A percentile compares a stretch with the other conserved stretches of the same genome.
Evolutionary conservation across 208 protist genomes (phyloP).

Genomic region (Acanthamoeba pearcei): DNA sequence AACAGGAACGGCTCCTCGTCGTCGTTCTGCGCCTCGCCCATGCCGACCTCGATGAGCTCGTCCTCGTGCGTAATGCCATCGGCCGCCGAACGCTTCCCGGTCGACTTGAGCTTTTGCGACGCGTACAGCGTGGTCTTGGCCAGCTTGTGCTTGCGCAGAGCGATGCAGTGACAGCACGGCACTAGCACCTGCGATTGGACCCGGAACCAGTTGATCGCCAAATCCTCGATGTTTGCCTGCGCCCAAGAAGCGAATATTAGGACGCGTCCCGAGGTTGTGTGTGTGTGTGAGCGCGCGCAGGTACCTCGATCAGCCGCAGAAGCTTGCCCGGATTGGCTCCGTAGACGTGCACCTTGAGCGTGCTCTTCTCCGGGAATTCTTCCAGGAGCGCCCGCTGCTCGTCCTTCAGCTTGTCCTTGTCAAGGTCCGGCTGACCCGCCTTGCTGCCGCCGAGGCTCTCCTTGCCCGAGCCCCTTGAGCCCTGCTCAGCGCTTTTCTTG

Average conservation of each 20-base stretch:
- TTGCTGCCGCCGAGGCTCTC: background rate
- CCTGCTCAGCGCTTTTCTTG: background rate
- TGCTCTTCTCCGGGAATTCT: slow-evolving; percentile 34
- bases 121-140: slow-evolving; percentile 46
- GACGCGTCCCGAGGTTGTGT: background rate
- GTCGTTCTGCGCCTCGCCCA: background rate
- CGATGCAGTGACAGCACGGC: slow-evolving; percentile 63
- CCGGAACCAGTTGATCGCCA: slow-evolving; percentile 63
- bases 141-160: slow-evolving; percentile 18
- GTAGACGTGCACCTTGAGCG: slow-evolving; percentile 53
- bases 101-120: background rate
- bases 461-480: background rate
- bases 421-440: background rate
- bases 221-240: slow-evolving; percentile 60
- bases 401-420: slow-evolving; percentile 21
- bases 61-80: background rate
- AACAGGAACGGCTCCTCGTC: slow-evolving; percentile 49
- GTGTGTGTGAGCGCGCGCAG: background rate
- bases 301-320: slow-evolving; percentile 50
- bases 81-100: background rate
- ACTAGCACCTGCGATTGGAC: slow-evolving; percentile 45
- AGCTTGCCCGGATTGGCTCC: slow-evolving; percentile 65
- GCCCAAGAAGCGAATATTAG: background rate
- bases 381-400: slow-evolving; percentile 51
- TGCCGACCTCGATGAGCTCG: background rate